phyloP scores from a whole-genome alignment of 768 basidiomycete genomes.

The Nidula microcarpa region DNA sequence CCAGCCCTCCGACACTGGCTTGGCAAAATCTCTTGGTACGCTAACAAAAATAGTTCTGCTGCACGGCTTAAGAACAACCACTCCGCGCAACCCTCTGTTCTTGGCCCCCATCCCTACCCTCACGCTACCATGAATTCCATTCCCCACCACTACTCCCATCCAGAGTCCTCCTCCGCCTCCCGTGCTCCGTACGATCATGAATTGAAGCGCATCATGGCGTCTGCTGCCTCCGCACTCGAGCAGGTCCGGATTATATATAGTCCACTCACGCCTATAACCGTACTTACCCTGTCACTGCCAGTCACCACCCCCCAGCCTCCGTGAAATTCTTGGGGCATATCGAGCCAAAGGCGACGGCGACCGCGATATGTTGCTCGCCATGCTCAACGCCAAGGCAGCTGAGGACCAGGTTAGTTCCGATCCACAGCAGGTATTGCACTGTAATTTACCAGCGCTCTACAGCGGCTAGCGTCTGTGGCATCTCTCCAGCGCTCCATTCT shows the following conservation, averaged over 20 bases:
- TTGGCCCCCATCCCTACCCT: constrained; percentile 32
- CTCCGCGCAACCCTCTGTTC: constrained; percentile 30
- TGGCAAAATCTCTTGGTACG: constrained; percentile 45
- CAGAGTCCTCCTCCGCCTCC: constrained; percentile 19
- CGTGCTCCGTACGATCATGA: constrained; percentile 21
- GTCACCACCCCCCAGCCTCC: constrained; percentile 76
- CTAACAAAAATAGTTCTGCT: constrained; percentile 41
- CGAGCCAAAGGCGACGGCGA: constrained; percentile 85
- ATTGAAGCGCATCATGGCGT: constrained; percentile 30
- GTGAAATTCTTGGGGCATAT: constrained; percentile 87
- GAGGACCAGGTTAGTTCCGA: constrained; percentile 77
- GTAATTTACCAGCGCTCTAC: constrained; percentile 7
- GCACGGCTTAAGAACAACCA: constrained; percentile 42
- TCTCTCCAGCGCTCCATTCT: constrained; percentile 70
- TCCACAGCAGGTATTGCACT: constrained; percentile 2
- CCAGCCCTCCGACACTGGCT: constrained; percentile 23
- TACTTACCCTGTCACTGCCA: constrained; percentile 24
- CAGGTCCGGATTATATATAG: constrained; percentile 27
- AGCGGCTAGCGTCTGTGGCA: constrained; percentile 72
- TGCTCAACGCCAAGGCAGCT: constrained; percentile 88
- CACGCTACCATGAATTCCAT: constrained; percentile 31
- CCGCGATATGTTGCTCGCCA: constrained; percentile 85
- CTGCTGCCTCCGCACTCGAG: constrained; percentile 36
- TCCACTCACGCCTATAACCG: constrained; percentile 8
- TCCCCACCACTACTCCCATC: constrained; percentile 24